These are phyloP conservation scores for Cephaloascus albidus DNA, from an alignment of 805 yeast genomes.

Conservation along the genomic window DNA sequence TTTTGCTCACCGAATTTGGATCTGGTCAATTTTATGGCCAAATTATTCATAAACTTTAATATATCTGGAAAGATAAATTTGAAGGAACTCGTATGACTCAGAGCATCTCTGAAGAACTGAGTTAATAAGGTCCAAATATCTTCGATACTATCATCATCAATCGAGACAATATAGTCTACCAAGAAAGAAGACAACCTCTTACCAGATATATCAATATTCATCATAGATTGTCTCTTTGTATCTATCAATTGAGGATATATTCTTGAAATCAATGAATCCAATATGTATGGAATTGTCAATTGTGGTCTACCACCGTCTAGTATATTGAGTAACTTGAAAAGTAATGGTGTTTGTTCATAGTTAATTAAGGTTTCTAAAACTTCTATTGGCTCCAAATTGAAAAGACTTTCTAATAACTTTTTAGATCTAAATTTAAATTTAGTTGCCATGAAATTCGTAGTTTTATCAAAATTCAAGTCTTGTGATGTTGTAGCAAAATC, in stretches of 20 bases:
- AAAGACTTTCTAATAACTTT: slow-evolving; percentile 53
- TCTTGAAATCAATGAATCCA: slow-evolving; percentile 44
- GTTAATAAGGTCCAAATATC: slow-evolving; percentile 64
- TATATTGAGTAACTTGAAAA: slow-evolving; percentile 58
- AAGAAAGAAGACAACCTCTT: slow-evolving; percentile 41
- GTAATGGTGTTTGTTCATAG: slow-evolving; percentile 11
- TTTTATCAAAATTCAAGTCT: slow-evolving; percentile 14
- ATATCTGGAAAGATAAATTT: slow-evolving; percentile 41
- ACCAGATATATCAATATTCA: slow-evolving; percentile 37
- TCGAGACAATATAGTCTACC: slow-evolving; percentile 48
- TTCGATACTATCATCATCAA: slow-evolving; percentile 70
- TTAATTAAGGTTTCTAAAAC: slow-evolving; percentile 57
- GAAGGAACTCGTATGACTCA: slow-evolving; percentile 36
- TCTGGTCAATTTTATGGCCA: slow-evolving; percentile 47
- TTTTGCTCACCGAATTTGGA: slow-evolving; percentile 56
- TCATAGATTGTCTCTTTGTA: slow-evolving; percentile 30
- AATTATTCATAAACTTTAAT: slow-evolving; percentile 38
- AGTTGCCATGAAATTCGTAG: slow-evolving; percentile 38
- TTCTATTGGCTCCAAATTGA: slow-evolving; percentile 62
- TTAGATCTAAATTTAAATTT: slow-evolving; percentile 64
- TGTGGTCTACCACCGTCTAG: slow-evolving; percentile 81
- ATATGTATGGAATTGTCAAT: slow-evolving; percentile 57
- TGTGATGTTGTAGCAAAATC: slow-evolving; percentile 2
- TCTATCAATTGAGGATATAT: slow-evolving; percentile 22
- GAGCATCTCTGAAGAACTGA: slow-evolving; percentile 50